A percentile compares a stretch with the other conserved stretches of the same genome.
Conservation (phyloP, 2,329 filamentous ascomycete genomes). For the Acrocalymma vagum region DNA sequence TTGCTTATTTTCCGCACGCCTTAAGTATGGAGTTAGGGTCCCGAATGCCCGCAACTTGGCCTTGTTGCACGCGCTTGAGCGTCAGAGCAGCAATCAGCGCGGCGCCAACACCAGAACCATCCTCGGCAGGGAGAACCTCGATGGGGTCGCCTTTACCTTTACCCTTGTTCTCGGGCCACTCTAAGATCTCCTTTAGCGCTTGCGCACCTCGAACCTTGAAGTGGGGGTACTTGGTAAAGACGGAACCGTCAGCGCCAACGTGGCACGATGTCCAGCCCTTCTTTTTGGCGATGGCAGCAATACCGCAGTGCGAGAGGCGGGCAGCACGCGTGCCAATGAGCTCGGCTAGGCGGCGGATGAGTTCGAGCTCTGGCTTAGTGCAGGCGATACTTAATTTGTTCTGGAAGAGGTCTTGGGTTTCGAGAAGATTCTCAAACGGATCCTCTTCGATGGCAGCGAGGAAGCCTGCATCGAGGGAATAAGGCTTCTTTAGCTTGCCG, state of each 20-base stretch:
- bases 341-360: conserved; percentile 88
- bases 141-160: conserved; percentile 75
- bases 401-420: conserved; percentile 84
- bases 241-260: conserved; percentile 94
- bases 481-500: conserved; percentile 80
- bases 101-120: conserved; percentile 96
- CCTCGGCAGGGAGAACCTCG: conserved; percentile 88
- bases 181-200: conserved; percentile 92
- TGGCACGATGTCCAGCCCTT: conserved; percentile 89
- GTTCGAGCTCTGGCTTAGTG: conserved; percentile 82
- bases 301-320: conserved; percentile 90
- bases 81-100: conserved; percentile 86
- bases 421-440: conserved; percentile 92
- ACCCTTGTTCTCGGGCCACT: conserved; percentile 83
- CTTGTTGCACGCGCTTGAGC: conserved; percentile 68
- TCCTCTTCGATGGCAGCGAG: conserved; percentile 93
- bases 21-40: conserved; percentile 57
- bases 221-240: conserved; percentile 99
- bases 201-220: conserved; percentile 93
- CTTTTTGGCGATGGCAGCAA: conserved; percentile 96
- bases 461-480: conserved; percentile 92
- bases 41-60: conserved; percentile 66
- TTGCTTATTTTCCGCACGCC: no score
- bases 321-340: conserved; percentile 94
- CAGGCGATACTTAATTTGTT: conserved; percentile 76